A percentile compares a stretch with the other conserved stretches of the same genome.
These are phyloP conservation scores for Thelonectria discophora DNA, from an alignment of 2,329 filamentous ascomycete species.

Conservation along the genomic window DNA sequence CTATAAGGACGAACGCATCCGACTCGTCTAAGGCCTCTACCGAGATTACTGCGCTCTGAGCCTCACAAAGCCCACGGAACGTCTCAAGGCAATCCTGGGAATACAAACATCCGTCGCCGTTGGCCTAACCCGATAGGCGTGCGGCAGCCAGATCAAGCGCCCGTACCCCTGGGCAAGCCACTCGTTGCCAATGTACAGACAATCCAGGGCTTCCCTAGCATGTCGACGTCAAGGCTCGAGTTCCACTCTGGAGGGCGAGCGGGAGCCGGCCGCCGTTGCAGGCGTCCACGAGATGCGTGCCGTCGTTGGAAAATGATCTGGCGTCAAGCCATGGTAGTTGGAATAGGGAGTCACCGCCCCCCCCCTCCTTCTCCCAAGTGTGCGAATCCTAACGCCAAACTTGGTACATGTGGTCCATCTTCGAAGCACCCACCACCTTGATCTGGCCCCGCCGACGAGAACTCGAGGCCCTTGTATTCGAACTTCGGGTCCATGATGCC, in stretches of 20 bases:
- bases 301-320: neutral
- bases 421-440: neutral
- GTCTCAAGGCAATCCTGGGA: too few species aligned
- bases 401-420: too few species aligned
- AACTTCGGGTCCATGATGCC: neutral
- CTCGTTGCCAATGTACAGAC: neutral
- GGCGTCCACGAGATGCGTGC: neutral
- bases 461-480: neutral
- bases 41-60: too few species aligned
- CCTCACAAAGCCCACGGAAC: too few species aligned
- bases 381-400: neutral
- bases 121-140: neutral
- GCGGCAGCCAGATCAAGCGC: neutral
- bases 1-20: too few species aligned
- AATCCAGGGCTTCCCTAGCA: neutral
- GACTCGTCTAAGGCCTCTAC: too few species aligned
- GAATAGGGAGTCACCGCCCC: too few species aligned
- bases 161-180: neutral
- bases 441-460: neutral
- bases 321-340: neutral
- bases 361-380: neutral
- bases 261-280: neutral
- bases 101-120: neutral
- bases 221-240: neutral
- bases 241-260: neutral